Evolutionary conservation across 1,284 basidiomycete genomes (phyloP).

Genomic region (Ganoderma meredithae): DNA sequence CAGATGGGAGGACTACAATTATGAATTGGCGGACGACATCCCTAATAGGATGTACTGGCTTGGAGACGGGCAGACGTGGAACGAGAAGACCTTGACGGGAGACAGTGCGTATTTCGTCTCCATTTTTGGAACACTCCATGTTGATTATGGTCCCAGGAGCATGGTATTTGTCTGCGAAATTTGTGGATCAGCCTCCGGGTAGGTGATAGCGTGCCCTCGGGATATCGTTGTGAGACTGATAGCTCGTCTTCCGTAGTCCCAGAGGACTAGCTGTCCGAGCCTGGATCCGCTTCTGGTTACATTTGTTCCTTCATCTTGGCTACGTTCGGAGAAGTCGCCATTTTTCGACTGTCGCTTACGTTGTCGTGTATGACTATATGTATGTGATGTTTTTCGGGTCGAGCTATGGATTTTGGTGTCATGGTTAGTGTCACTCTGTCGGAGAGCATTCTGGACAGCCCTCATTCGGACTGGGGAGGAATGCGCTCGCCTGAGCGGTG

Average conservation of each 20-base stretch:
- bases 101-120: constrained; percentile 51
- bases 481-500: too few species aligned
- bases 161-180: constrained; percentile 46
- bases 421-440: too few species aligned
- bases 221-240: background rate
- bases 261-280: background rate
- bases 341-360: background rate
- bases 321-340: background rate
- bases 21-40: constrained; percentile 52
- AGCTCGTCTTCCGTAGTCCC: background rate
- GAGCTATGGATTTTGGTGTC: background rate
- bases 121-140: background rate
- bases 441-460: too few species aligned
- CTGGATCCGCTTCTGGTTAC: background rate
- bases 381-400: background rate
- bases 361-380: background rate
- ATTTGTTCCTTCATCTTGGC: background rate
- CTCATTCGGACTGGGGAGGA: too few species aligned
- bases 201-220: background rate
- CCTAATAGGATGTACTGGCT: constrained; percentile 65
- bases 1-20: constrained; percentile 73
- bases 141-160: constrained; percentile 44
- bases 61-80: constrained; percentile 59
- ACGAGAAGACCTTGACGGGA: constrained; percentile 50
- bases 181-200: constrained; percentile 23